Evolutionary conservation across 345 rosid genomes (phyloP).

Genomic region (Camelina sativa): DNA sequence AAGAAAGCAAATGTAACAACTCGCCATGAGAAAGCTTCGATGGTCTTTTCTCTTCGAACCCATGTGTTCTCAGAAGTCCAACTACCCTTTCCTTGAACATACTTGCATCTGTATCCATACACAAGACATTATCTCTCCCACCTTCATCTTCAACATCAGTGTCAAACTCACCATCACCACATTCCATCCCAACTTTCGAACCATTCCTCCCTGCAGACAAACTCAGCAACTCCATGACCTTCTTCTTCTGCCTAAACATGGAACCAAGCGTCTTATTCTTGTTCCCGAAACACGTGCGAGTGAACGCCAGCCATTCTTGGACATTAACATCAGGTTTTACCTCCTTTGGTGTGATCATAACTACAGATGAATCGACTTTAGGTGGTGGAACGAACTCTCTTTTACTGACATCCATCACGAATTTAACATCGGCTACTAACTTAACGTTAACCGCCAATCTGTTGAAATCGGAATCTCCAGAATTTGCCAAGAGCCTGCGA

Average conservation of each 20-base stretch:
- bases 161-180: neutral
- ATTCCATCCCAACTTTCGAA: conserved; percentile 32
- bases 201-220: conserved; percentile 31
- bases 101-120: conserved; percentile 50
- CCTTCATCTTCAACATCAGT: conserved; percentile 31
- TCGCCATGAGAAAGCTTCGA: conserved; percentile 68
- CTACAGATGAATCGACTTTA: conserved; percentile 87
- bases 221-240: conserved; percentile 61
- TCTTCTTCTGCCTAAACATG: conserved; percentile 89
- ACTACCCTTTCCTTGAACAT: conserved; percentile 62
- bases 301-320: conserved; percentile 80
- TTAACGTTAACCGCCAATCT: conserved; percentile 89
- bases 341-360: conserved; percentile 72
- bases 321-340: conserved; percentile 62
- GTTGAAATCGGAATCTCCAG: conserved; percentile 86
- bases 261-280: conserved; percentile 93
- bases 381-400: conserved; percentile 89
- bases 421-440: conserved; percentile 75
- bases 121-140: conserved; percentile 28
- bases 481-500: conserved; percentile 70
- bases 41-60: conserved; percentile 81
- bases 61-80: conserved; percentile 52
- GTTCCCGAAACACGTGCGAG: conserved; percentile 74
- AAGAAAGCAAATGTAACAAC: conserved; percentile 63
- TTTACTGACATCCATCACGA: conserved; percentile 89